Conservation (phyloP, 257 asterid genomes). For the Penstemon barbatus region DNA sequence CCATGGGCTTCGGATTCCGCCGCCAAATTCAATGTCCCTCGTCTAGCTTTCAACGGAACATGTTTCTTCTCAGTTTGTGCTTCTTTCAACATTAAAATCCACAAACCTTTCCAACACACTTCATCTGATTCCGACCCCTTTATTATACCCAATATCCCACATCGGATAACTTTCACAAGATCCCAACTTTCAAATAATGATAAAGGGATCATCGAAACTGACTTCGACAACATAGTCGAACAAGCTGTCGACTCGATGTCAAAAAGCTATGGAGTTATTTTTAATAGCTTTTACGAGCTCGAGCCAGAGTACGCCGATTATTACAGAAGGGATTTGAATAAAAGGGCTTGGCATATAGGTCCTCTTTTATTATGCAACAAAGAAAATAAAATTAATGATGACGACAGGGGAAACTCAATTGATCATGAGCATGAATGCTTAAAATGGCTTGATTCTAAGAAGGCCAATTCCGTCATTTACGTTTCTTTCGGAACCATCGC, state of each 20-base stretch:
- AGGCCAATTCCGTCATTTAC: not conserved
- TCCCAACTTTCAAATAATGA: slow-evolving; percentile 4
- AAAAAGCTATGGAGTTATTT: slow-evolving; percentile 9
- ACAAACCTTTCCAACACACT: not conserved
- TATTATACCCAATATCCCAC: slow-evolving; percentile 5
- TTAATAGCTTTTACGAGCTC: not conserved
- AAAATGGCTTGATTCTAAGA: not conserved
- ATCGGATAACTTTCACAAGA: not conserved
- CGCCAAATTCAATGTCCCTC: not conserved
- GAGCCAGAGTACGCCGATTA: not conserved
- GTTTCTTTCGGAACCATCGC: slow-evolving; percentile 3
- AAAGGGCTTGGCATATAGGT: slow-evolving; percentile 5
- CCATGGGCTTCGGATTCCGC: slow-evolving; percentile 14
- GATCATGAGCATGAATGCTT: not conserved
- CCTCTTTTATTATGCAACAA: not conserved
- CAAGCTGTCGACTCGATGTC: not conserved
- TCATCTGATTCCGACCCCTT: slow-evolving; percentile 1
- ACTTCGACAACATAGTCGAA: not conserved
- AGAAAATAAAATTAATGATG: not conserved
- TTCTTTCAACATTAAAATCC: not conserved
- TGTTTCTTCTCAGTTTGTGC: slow-evolving; percentile 4
- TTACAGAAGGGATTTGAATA: not conserved
- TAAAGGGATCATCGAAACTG: not conserved
- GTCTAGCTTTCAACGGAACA: not conserved
- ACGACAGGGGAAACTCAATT: not conserved